Evolutionary conservation across 495 filamentous ascomycete genomes (phyloP).

Genomic region (Ramalina intermedia): DNA sequence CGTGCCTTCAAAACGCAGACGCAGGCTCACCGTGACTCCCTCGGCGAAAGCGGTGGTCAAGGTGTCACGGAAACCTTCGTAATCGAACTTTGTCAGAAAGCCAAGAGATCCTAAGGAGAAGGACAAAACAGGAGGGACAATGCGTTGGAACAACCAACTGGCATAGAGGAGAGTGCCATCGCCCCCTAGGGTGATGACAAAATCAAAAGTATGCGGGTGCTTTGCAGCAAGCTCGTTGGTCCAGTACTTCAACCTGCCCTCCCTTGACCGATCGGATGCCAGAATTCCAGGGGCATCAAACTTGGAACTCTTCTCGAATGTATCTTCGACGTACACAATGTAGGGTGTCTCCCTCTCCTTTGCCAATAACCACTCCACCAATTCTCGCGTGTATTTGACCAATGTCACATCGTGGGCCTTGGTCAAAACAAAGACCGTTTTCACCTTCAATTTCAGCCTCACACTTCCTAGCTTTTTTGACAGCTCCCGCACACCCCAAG

Average conservation of each 20-base stretch:
- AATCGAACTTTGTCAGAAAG: slow-evolving; percentile 95
- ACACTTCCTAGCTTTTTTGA: slow-evolving; percentile 72
- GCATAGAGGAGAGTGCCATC: slow-evolving; percentile 94
- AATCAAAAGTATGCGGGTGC: slow-evolving; percentile 79
- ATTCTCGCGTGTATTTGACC: slow-evolving; percentile 61
- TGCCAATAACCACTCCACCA: slow-evolving; percentile 76
- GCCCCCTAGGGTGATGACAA: slow-evolving; percentile 88
- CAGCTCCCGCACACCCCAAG: slow-evolving; percentile 82
- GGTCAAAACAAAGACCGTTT: slow-evolving; percentile 73
- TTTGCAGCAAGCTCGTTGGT: slow-evolving; percentile 58
- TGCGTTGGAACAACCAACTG: slow-evolving; percentile 92
- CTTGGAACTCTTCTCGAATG: slow-evolving; percentile 47
- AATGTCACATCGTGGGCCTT: slow-evolving; percentile 76
- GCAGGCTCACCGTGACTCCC: slow-evolving; percentile 76
- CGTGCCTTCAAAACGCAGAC: slow-evolving; percentile 85
- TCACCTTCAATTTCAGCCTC: slow-evolving; percentile 62
- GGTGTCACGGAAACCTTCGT: slow-evolving; percentile 52
- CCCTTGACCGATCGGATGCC: slow-evolving; percentile 36
- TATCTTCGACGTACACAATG: slow-evolving; percentile 68
- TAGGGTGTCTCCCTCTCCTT: slow-evolving; percentile 53
- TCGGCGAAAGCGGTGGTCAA: slow-evolving; percentile 61
- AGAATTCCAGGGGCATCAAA: slow-evolving; percentile 57
- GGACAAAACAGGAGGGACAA: slow-evolving; percentile 84
- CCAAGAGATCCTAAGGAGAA: slow-evolving; percentile 86
- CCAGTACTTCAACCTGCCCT: slow-evolving; percentile 65